Base-by-base conservation (phyloP, 306 rosid species). In the Carpinus viminea region DNA sequence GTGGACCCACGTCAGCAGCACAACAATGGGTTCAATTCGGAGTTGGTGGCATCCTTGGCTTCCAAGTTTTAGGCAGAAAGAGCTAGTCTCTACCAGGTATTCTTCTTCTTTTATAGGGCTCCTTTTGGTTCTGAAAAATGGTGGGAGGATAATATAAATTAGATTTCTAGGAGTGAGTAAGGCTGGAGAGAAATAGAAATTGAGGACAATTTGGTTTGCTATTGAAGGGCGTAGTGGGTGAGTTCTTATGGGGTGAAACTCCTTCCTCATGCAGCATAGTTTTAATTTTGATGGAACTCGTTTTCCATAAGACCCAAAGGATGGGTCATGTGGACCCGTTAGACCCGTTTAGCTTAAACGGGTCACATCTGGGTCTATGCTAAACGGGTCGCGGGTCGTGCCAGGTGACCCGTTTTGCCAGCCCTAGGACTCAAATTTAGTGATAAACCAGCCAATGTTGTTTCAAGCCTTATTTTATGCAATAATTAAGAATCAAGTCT, bases 41-140 rank as follows among this genome's bases (percentile, higher is more conserved):
- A 93, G 83, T 87, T 89, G 76, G 50, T 93, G 61, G 89, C 92
- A n/a, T 28, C 43, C 15, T 87, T 90, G 76, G 91, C 91, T 80
- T 89, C 98, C 5, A 91, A 90, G 72, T 75, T 84, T 31, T 87
- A 89, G 96, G 84, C 93, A 2, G 93, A 89, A 54, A 89, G 84
- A 85, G 76, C 88, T 28, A 86, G 83, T 5, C 88, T 83, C 43
- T 91, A 89, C 90, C 94, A 93, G 98, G 98, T 93, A 20, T 57
- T 31, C 12, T 10, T 79, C 12, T 17, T 68, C 20, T 36, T 65
- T 76, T 76, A 24, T 68, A 28, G 26, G 12, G 3, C 3, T 56
- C 3, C 43, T 12, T 60, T 60, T 10, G 68, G 68, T 60, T 26
- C 17, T 4, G 12, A 10, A 20, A n/a, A 57, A 21, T 57, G 13